Percentiles rank a stretch among this genome's conserved stretches.
These are phyloP conservation scores for Sugiyamaella pinicola DNA, from an alignment of 1,139 yeast genomes.

Conservation along the genomic window DNA sequence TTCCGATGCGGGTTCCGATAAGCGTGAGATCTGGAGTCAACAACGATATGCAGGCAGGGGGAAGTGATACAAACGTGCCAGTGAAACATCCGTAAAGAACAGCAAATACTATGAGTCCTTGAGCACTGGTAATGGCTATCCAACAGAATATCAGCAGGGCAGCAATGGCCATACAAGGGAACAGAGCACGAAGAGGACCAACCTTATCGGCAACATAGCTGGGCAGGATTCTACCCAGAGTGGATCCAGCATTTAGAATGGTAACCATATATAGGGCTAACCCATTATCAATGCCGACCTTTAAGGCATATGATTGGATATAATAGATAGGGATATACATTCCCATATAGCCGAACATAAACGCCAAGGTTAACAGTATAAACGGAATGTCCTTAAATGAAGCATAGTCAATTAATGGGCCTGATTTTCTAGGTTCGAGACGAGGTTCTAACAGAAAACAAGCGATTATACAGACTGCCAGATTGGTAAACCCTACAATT, in stretches of 20 bases:
- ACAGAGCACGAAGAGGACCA: constrained; percentile 51
- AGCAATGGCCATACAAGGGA: constrained; percentile 34
- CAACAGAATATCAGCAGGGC: constrained; percentile 38
- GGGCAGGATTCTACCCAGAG: constrained; percentile 54
- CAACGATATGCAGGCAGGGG: constrained; percentile 49
- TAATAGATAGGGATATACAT: constrained; percentile 44
- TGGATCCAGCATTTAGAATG: constrained; percentile 53
- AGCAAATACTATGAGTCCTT: constrained; percentile 48
- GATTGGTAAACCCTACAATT: constrained; percentile 36
- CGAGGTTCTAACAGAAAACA: constrained; percentile 32
- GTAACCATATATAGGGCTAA: constrained; percentile 45
- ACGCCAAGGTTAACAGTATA: constrained; percentile 36
- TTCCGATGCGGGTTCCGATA: constrained; percentile 55
- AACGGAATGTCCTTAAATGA: constrained; percentile 39
- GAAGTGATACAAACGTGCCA: constrained; percentile 49
- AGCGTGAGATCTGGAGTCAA: constrained; percentile 51
- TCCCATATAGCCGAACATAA: constrained; percentile 40
- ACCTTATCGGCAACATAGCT: constrained; percentile 50
- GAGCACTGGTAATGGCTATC: constrained; percentile 47
- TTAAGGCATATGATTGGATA: constrained; percentile 38
- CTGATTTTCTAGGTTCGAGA: constrained; percentile 38
- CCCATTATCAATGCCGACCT: constrained; percentile 29
- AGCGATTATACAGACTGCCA: constrained; percentile 24
- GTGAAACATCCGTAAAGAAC: constrained; percentile 54
- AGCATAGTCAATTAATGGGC: constrained; percentile 36